phyloP scores from a whole-genome alignment of 192 early-diverging fungal genomes.

The Chytriomyces confervae region DNA sequence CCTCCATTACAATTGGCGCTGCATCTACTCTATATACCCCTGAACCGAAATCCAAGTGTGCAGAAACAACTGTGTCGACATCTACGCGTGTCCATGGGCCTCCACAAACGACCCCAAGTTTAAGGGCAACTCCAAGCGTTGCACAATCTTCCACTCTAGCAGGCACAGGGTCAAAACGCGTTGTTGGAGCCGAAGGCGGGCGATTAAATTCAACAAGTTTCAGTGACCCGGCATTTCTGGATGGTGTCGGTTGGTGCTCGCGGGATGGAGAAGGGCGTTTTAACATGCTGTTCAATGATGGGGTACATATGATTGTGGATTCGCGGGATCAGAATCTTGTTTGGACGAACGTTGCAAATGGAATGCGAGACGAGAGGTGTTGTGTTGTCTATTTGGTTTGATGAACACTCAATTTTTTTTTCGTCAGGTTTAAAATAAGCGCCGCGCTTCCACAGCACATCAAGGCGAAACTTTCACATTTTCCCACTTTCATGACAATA shows the following conservation, averaged over 20 bases:
- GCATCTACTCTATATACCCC: conserved; percentile 24
- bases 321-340: conserved; percentile 46
- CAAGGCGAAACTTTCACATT: conserved; percentile 50
- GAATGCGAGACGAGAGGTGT: neutral
- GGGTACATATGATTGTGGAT: conserved; percentile 48
- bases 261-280: conserved; percentile 43
- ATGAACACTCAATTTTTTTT: neutral
- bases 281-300: conserved; percentile 59
- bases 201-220: neutral
- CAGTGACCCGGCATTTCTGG: conserved; percentile 32
- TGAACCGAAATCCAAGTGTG: neutral
- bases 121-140: neutral
- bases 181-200: neutral
- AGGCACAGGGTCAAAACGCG: neutral
- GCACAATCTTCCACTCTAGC: neutral
- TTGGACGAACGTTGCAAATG: conserved; percentile 34
- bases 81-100: neutral
- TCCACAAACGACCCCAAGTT: neutral
- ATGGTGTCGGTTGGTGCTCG: conserved; percentile 58
- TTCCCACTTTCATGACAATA: conserved; percentile 52
- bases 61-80: neutral
- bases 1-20: conserved; percentile 1
- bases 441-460: conserved; percentile 43
- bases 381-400: neutral
- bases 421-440: conserved; percentile 51